Evolutionary conservation across 306 rosid genomes (phyloP).

Genomic region (Canavalia gladiata): DNA sequence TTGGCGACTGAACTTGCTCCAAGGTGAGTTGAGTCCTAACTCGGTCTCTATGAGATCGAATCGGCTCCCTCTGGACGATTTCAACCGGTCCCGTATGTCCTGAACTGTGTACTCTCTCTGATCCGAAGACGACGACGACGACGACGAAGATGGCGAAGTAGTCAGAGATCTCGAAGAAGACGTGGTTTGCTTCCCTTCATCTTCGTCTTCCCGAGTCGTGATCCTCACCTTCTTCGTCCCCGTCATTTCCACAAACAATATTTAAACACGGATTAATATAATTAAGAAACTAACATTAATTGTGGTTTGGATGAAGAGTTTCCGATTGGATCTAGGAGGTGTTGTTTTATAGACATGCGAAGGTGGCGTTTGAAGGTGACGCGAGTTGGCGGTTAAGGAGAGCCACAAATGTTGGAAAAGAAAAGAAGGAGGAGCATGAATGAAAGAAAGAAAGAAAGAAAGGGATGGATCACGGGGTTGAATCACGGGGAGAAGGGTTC

Average conservation of each 20-base stretch:
- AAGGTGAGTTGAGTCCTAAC: constrained; percentile 53
- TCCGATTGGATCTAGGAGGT: neutral
- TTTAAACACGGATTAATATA: neutral
- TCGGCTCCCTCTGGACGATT: constrained; percentile 82
- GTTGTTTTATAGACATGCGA: neutral
- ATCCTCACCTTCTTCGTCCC: constrained; percentile 7
- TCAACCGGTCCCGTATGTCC: constrained; percentile 65
- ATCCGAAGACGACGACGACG: constrained; percentile 38
- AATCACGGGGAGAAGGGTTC: constrained; percentile 24
- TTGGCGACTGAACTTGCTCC: constrained; percentile 63
- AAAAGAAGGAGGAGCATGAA: no score
- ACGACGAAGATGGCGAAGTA: neutral
- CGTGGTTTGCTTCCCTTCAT: constrained; percentile 12
- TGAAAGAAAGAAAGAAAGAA: no score
- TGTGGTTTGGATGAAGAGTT: neutral
- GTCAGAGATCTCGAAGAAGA: constrained; percentile 14
- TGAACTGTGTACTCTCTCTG: constrained; percentile 66
- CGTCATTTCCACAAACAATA: constrained; percentile 18
- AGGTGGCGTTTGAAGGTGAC: neutral
- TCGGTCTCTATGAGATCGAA: constrained; percentile 67
- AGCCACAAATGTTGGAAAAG: constrained; percentile 20
- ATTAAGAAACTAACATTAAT: neutral
- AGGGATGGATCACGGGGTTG: neutral
- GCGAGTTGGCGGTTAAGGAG: neutral
- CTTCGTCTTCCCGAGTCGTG: constrained; percentile 5